Conservation (phyloP, 148 eudicot genomes). For the Camellia lanceoleosa region DNA sequence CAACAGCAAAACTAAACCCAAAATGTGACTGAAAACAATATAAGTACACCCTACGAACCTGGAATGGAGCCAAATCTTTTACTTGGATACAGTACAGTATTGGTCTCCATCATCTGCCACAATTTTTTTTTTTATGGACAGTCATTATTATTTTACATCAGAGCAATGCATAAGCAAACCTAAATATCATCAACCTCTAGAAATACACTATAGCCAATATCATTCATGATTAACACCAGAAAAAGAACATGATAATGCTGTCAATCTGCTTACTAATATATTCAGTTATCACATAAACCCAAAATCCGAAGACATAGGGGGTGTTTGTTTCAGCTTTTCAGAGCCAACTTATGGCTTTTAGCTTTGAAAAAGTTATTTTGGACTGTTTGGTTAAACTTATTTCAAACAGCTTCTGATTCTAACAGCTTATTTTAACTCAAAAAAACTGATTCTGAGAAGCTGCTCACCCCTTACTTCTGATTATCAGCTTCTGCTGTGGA, state of each 20-base stretch:
- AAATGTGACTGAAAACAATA: not conserved
- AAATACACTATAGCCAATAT: not conserved
- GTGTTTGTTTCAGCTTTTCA: no score
- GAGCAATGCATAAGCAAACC: not conserved
- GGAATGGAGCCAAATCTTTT: slow-evolving; percentile 71
- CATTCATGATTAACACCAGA: not conserved
- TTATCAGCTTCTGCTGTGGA: no score
- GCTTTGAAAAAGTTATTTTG: no score
- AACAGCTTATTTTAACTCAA: no score
- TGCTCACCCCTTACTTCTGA: no score
- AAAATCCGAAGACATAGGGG: not conserved
- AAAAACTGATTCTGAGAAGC: no score
- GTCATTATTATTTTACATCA: not conserved
- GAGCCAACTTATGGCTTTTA: no score
- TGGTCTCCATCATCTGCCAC: slow-evolving; percentile 57
- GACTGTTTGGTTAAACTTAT: no score
- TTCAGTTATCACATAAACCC: not conserved
- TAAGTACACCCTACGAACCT: slow-evolving; percentile 38
- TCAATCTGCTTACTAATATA: not conserved
- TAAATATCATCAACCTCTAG: not conserved
- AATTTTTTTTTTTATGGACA: not conserved
- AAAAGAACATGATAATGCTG: not conserved
- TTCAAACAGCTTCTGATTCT: no score
- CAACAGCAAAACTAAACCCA: not conserved
- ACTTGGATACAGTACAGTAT: slow-evolving; percentile 31